Percentiles rank a stretch among this genome's conserved stretches.
These are phyloP conservation scores for Mimosa bimucronata DNA, from an alignment of 306 rosid genomes.

Conservation along the genomic window DNA sequence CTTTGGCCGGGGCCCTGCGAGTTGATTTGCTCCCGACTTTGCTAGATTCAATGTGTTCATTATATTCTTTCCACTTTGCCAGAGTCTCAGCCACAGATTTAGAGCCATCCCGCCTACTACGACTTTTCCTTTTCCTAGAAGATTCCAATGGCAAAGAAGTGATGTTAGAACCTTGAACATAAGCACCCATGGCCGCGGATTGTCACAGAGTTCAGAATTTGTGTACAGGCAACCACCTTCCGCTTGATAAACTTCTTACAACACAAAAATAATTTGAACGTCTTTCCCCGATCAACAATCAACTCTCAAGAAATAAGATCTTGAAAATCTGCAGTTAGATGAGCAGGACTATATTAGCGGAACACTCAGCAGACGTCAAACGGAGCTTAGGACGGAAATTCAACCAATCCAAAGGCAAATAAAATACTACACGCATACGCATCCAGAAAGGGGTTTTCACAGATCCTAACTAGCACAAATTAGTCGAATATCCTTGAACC, in stretches of 20 bases:
- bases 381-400: not conserved
- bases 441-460: slow-evolving; percentile 5
- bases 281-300: slow-evolving; percentile 21
- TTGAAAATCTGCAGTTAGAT: slow-evolving; percentile 43
- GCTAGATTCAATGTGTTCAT: slow-evolving; percentile 41
- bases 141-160: slow-evolving; percentile 45
- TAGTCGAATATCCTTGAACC: slow-evolving; percentile 21
- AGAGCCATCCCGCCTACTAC: slow-evolving; percentile 60
- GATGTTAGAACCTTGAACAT: slow-evolving; percentile 42
- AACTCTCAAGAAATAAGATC: not conserved
- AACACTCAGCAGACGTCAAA: slow-evolving; percentile 2
- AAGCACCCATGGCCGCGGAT: slow-evolving; percentile 52
- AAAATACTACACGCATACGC: not conserved
- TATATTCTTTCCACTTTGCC: slow-evolving; percentile 74
- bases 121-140: slow-evolving; percentile 76
- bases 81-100: slow-evolving; percentile 68
- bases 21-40: slow-evolving; percentile 39
- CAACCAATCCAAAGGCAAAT: not conserved
- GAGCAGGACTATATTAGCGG: not conserved
- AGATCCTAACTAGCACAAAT: not conserved
- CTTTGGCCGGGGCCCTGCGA: slow-evolving; percentile 73
- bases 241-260: not conserved
- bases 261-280: slow-evolving; percentile 9
- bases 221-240: slow-evolving; percentile 26
- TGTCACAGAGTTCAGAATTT: not conserved